Evolutionary conservation across 805 yeast species (phyloP), one percentile per base, ranked within the genome.

Genomic region (Suhomyces sp.): DNA sequence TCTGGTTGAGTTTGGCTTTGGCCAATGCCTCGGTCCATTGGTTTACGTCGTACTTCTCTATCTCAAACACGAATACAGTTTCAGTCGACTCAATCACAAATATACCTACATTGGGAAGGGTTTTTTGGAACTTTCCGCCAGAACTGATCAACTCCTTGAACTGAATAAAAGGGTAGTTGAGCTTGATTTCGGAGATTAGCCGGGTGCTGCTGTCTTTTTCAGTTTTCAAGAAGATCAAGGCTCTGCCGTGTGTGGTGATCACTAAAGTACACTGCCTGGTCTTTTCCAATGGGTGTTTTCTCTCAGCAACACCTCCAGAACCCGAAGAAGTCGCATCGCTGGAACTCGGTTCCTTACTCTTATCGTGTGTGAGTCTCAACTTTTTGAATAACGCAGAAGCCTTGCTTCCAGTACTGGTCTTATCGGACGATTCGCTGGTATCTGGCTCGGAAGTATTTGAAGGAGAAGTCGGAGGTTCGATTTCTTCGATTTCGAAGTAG

Each of bases 161-260:
- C 49, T 70, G 78, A 15, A 83, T 70, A 12, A 81, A 80, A 0
- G 82, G 73, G 58, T 79, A 80, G 5, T 78, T 72, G 42, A 87
- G 65, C 56, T 77, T 77, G 35, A 88, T 74, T 53, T 86, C 90
- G 15, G 78, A 72, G 15, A 77, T 71, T 44, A 85, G 61, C 53
- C 79, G 80, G 38, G 74, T 61, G 35, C 73, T 64, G 13, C 66
- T 74, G 6, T 69, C 72, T 19, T 71, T 68, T 51, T 72, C 79
- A 42, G 68, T 72, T 31, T 78, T 68, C 58, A 71, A 68, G 55
- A 87, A 82, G 1, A 87, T 62, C 54, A 88, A 66, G 0, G 81
- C 83, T 47, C 92, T 72, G 1, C 91, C 93, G 62, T 78, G 78
- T 1, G 83, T 74, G 1, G 92, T 87, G 0, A 86, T 70, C 12